Base-by-base conservation (phyloP, 805 yeast species). In the Barnettozyma siamensis region DNA sequence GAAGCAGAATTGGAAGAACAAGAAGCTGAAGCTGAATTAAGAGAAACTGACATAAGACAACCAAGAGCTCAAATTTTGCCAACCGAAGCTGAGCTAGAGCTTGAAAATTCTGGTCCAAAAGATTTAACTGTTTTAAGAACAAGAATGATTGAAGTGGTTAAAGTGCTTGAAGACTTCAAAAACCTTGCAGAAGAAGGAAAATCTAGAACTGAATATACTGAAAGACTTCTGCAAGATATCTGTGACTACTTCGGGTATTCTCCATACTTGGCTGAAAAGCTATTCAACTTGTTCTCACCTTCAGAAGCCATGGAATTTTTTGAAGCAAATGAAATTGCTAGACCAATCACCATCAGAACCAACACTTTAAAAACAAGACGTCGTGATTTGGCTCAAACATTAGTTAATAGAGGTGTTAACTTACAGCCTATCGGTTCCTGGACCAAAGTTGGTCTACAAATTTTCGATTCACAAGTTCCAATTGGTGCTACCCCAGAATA, bases 401-500 rank as follows among this genome's bases (percentile, higher is more conserved):
- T 93, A 48, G 95, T 91, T 42, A 91, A 91, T 65, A 80, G 96
- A 58, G 99, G 99, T 62, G 99, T 91, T 47, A 93, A 93, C 60
- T 72, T 93, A 54, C 97, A 93, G 66, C 98, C 98, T 34, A 88
- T 93, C 54, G 98, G 98, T 38, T 70, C 85, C 32, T 93, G 99
- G 99, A 88, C 98, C 19, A 93, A 93, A 65, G 98, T 93, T 38
- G 99, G 99, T 47, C 72, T 93, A 50, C 99, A 93, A 65, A 82
- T 93, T 40, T 93, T 91, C 62, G 99, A 93, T 60, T 89, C 98
- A 19, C 98, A 89, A 64, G 98, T 93, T n/a, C 99, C 99, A 33
- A 86, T 93, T 53, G 99, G 99, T 65, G 99, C 99, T 34, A 93
- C 99, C 8, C 99, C 99, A 33, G 99, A 93, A 67, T 93, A 93